phyloP scores from a whole-genome alignment of 169 alveolate genomes.

The Toxoplasma gondii region DNA sequence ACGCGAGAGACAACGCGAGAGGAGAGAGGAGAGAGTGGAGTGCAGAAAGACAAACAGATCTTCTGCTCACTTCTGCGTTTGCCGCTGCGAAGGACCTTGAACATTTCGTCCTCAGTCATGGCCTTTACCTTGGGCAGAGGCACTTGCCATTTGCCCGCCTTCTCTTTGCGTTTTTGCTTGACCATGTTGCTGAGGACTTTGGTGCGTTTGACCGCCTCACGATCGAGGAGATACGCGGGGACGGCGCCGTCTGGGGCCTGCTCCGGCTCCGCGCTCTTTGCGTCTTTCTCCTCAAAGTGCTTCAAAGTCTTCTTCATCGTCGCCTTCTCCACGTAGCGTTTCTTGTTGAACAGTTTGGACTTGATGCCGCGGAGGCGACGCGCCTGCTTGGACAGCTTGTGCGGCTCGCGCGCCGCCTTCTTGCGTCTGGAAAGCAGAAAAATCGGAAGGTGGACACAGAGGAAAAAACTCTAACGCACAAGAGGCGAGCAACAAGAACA shows the following conservation, averaged over 20 bases:
- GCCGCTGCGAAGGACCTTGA: conserved; percentile 78
- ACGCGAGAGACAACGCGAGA: not conserved
- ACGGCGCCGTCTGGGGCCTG: conserved; percentile 89
- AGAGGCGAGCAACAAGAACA: not conserved
- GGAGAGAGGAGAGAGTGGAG: not conserved
- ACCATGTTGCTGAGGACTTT: conserved; percentile 96
- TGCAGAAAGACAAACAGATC: no score
- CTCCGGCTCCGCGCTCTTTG: conserved; percentile 85
- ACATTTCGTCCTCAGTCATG: conserved; percentile 90
- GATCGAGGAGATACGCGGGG: conserved; percentile 98
- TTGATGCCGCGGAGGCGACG: conserved; percentile 95
- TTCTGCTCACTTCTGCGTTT: conserved; percentile 72
- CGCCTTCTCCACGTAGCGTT: conserved; percentile 98
- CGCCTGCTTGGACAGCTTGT: conserved; percentile 93
- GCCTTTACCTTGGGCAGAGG: conserved; percentile 97
- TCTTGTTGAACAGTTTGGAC: conserved; percentile 96
- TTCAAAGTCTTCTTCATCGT: conserved; percentile 92
- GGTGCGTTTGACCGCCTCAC: conserved; percentile 95
- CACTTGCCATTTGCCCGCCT: conserved; percentile 99
- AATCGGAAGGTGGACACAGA: no score
- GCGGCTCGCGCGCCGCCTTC: conserved; percentile 94
- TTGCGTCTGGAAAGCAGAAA: conserved; percentile 81
- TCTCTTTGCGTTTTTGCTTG: conserved; percentile 98
- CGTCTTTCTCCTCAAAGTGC: conserved; percentile 95
- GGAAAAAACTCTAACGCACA: no score